phyloP scores from a whole-genome alignment of 108 stramenopile genomes.

The Cyclotella sp. region DNA sequence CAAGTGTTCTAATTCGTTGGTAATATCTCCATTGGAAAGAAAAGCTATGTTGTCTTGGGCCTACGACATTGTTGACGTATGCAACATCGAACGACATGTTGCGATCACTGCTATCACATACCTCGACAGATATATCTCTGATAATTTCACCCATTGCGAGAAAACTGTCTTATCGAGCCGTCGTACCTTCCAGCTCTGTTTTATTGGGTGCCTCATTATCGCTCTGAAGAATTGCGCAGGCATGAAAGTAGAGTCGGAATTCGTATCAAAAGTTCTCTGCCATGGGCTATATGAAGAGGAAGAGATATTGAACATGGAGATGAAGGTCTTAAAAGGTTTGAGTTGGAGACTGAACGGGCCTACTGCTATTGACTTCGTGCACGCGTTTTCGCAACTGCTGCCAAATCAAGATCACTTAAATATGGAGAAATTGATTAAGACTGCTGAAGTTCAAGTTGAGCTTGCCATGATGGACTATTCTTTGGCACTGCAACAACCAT shows the following conservation, averaged over 20 bases:
- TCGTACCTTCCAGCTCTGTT: conserved; percentile 1
- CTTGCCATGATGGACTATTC: conserved; percentile 6
- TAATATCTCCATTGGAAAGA: not conserved
- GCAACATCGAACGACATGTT: conserved; percentile 6
- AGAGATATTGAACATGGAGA: conserved; percentile 13
- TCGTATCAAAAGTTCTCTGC: conserved; percentile 5
- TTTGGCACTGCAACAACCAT: conserved; percentile 7
- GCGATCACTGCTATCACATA: conserved; percentile 4
- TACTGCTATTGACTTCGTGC: conserved; percentile 12
- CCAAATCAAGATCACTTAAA: not conserved
- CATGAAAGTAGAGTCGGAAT: conserved; percentile 11
- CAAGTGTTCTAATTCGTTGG: not conserved
- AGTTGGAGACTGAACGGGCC: conserved; percentile 10
- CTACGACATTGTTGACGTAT: conserved; percentile 10
- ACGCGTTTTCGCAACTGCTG: not conserved
- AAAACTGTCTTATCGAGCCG: not conserved
- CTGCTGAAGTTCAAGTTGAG: conserved; percentile 10
- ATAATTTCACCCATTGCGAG: not conserved
- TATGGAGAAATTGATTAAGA: not conserved
- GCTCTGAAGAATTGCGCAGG: not conserved
- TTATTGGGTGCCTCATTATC: conserved; percentile 9
- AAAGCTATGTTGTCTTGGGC: conserved; percentile 6
- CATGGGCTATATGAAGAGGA: conserved; percentile 6
- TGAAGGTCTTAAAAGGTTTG: not conserved
- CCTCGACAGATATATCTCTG: conserved; percentile 6